Base-by-base conservation (phyloP, 2,329 filamentous ascomycete species). In the Moelleriella libera region DNA sequence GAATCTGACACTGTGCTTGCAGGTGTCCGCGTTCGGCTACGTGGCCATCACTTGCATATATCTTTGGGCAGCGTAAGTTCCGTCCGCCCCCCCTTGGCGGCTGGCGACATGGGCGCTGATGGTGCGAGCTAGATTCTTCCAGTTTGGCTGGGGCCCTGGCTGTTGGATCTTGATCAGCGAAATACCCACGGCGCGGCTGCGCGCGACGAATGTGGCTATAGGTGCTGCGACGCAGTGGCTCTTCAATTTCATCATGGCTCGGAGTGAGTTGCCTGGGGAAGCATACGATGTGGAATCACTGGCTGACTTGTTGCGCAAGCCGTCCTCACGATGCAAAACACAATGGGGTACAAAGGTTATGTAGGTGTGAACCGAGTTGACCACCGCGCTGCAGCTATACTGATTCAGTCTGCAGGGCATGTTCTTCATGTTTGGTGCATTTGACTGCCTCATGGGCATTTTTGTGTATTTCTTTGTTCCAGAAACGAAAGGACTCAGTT, bases 141-240 rank as follows among this genome's bases (percentile, higher is more conserved):
- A 83, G 54, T 78, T 80, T 50, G 77, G 77, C 9, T 85, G 82
- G 82, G 82, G 82, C 0, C 80, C 80, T 0, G 78, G 78, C 32
- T 83, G 79, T 65, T 86, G 82, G 82, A 83, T 85, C 57, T 79
- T 85, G 56, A 75, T 83, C 3, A 63, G 60, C 30, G 82, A 87
- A 62, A 85, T 86, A 49, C 81, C 82, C 0, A 80, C 79, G 6
- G 78, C 80, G 0, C 70, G 82, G 34, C 68, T 86, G 6, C 68
- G 83, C 48, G 77, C 76, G 14, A 65, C 82, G 53, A 85, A 85
- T 56, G 82, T 86, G 6, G 74, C 81, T 2, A 68, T 86, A 44
- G 82, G 74, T 0, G 81, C 82, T 1, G 78, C 77, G 1, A 83
- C 78, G 0, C 81, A 86, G 56, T 85, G 82, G 82, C 62, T 86